A percentile compares a stretch with the other conserved stretches of the same genome.
phyloP scores from a whole-genome alignment of 2,329 filamentous ascomycete genomes.

The Balansia obtecta region DNA sequence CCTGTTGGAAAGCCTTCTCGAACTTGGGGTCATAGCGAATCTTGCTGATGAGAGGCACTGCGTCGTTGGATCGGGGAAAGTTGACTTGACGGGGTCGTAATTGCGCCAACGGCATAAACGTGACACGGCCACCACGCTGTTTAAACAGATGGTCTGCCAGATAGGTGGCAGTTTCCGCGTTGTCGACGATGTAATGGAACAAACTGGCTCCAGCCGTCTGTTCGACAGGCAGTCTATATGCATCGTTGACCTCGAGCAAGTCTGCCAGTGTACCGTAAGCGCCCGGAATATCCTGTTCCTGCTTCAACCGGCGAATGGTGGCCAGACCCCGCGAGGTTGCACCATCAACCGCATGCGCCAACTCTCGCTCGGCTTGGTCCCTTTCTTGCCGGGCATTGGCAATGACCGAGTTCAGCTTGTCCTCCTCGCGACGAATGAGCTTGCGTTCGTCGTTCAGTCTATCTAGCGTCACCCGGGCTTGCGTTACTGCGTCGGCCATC shows the following conservation, averaged over 20 bases:
- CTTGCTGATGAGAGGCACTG: constrained; percentile 75
- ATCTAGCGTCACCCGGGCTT: constrained; percentile 67
- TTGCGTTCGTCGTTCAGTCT: constrained; percentile 77
- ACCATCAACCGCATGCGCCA: constrained; percentile 80
- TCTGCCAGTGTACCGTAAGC: constrained; percentile 90
- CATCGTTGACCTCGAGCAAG: constrained; percentile 74
- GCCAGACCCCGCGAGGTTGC: constrained; percentile 77
- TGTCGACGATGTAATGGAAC: constrained; percentile 94
- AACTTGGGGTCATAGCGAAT: constrained; percentile 65
- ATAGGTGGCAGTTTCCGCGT: constrained; percentile 71
- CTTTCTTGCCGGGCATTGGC: constrained; percentile 64
- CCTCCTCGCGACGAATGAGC: constrained; percentile 76
- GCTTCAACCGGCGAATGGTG: constrained; percentile 73
- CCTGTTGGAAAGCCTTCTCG: constrained; percentile 80
- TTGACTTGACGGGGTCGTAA: constrained; percentile 59
- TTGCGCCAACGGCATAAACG: constrained; percentile 86
- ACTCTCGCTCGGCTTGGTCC: constrained; percentile 61
- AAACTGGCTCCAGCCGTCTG: constrained; percentile 85
- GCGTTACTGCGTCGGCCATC: constrained; percentile 61
- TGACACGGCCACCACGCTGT: constrained; percentile 73
- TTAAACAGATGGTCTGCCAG: constrained; percentile 70
- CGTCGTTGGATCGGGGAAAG: constrained; percentile 76
- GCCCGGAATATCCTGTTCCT: constrained; percentile 66
- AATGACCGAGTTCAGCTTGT: constrained; percentile 69
- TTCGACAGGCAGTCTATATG: constrained; percentile 80